Conservation (phyloP, 257 asterid species). For the Solanum dulcamara region DNA sequence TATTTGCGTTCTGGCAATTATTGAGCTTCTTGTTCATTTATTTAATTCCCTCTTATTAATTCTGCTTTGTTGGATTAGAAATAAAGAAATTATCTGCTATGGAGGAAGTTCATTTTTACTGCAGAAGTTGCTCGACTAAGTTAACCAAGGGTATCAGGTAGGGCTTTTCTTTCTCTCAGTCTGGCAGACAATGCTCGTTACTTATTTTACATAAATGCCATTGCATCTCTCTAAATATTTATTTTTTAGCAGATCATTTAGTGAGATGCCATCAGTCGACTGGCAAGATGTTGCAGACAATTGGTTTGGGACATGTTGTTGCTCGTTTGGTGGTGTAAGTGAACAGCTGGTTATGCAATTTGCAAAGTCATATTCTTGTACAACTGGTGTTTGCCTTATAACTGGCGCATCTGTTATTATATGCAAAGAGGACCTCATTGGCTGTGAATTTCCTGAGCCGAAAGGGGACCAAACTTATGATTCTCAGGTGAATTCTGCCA, state of each 20-base stretch:
- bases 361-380: slow-evolving; percentile 55
- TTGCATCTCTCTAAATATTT: not conserved
- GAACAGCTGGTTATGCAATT: slow-evolving; percentile 65
- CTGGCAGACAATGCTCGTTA: not conserved
- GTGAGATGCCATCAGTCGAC: slow-evolving; percentile 85
- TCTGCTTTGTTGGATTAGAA: slow-evolving; percentile 34
- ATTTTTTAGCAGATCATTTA: slow-evolving; percentile 31
- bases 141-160: slow-evolving; percentile 69
- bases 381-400: slow-evolving; percentile 63
- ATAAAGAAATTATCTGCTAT: slow-evolving; percentile 44
- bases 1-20: not conserved
- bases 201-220: not conserved
- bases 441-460: slow-evolving; percentile 30
- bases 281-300: slow-evolving; percentile 95
- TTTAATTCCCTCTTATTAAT: not conserved
- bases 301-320: slow-evolving; percentile 98
- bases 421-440: slow-evolving; percentile 52
- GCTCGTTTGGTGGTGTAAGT: slow-evolving; percentile 79
- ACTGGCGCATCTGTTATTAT: slow-evolving; percentile 55
- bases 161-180: slow-evolving; percentile 5
- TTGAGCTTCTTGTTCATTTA: not conserved
- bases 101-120: slow-evolving; percentile 75
- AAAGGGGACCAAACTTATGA: slow-evolving; percentile 7
- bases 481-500: slow-evolving; percentile 10
- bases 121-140: slow-evolving; percentile 68